These are phyloP conservation scores for Ottelia alismoides DNA, from an alignment of 106 monocot genomes.

Conservation along the genomic window DNA sequence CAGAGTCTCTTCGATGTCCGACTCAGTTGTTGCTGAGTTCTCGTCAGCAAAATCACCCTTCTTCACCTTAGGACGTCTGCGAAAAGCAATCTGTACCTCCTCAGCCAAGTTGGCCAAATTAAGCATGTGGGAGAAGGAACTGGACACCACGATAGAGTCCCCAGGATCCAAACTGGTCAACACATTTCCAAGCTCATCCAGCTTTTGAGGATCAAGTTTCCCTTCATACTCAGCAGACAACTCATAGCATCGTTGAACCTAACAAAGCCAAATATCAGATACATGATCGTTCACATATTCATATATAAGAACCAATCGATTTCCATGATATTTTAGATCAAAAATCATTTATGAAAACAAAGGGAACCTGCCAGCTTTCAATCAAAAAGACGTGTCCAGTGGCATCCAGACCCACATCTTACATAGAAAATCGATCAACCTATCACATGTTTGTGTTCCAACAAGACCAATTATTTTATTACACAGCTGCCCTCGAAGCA, in stretches of 20 bases:
- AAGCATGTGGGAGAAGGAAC: slow-evolving; percentile 17
- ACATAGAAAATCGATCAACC: too few relatives aligned
- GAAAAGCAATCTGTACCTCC: slow-evolving; percentile 15
- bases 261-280: background rate
- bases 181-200: slow-evolving; percentile 10
- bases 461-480: too few relatives aligned
- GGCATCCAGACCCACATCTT: too few relatives aligned
- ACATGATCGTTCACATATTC: background rate
- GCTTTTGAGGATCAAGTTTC: slow-evolving; percentile 12
- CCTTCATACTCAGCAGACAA: slow-evolving; percentile 16
- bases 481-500: too few relatives aligned
- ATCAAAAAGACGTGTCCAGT: too few relatives aligned
- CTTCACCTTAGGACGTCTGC: slow-evolving; percentile 9
- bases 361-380: background rate
- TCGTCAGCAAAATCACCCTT: slow-evolving; percentile 15
- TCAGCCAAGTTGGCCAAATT: slow-evolving; percentile 16
- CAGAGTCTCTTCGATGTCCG: slow-evolving; percentile 15
- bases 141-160: slow-evolving; percentile 13
- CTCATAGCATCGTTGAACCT: slow-evolving; percentile 17
- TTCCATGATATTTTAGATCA: background rate
- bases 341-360: background rate
- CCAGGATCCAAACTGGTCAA: slow-evolving; percentile 17
- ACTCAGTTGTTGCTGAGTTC: slow-evolving; percentile 10
- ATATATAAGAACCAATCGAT: background rate
- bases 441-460: too few relatives aligned